Base-by-base conservation (phyloP, 495 filamentous ascomycete species). In the Cercophora newfieldiana region DNA sequence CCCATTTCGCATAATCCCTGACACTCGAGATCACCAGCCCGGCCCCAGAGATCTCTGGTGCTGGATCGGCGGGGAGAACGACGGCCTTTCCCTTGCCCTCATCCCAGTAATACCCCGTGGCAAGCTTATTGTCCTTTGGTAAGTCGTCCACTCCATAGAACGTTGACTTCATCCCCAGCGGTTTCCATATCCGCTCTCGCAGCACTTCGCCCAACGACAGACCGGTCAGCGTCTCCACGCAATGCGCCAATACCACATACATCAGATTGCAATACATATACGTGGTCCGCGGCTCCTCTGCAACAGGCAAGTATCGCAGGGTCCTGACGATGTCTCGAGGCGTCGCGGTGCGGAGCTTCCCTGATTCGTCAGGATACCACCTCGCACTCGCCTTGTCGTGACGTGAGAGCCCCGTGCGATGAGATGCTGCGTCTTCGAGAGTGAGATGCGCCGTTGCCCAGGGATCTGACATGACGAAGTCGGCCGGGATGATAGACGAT, bases 221-320 rank as follows among this genome's bases (percentile, higher is more conserved):
- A 1, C 79, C 79, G 0, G 80, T 81, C 1, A 79, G 29, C 12
- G 69, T 75, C 71, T 86, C 74, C 16, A 86, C 64, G 16, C 72
- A 69, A 66, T 85, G 78, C 49, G 78, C 66, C 1, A 78, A 75
- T 3, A 75, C 75, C 60, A 80, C 76, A 65, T 72, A 88, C 82
- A 86, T 84, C 53, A 80, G 64, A 56, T 87, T 87, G 72, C 78
- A 82, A 65, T 87, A 88, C 47, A 80, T 78, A 56, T 69, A 86
- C 24, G 18, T 69, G 7, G 71, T 76, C 1, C 85, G 73, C 6
- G 78, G 75, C 59, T 77, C 74, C 18, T 74, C 68, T 0, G 69
- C 79, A 44, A 81, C 59, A 1, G 77, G 79, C 25, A 86, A 66
- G 69, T 83, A 63, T 3, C 83, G 69, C 54, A 87, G 53, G n/a